A percentile compares a stretch with the other conserved stretches of the same genome.
These are phyloP conservation scores for Plasmopara viticola DNA, from an alignment of 352 stramenopile genomes.

Conservation along the genomic window DNA sequence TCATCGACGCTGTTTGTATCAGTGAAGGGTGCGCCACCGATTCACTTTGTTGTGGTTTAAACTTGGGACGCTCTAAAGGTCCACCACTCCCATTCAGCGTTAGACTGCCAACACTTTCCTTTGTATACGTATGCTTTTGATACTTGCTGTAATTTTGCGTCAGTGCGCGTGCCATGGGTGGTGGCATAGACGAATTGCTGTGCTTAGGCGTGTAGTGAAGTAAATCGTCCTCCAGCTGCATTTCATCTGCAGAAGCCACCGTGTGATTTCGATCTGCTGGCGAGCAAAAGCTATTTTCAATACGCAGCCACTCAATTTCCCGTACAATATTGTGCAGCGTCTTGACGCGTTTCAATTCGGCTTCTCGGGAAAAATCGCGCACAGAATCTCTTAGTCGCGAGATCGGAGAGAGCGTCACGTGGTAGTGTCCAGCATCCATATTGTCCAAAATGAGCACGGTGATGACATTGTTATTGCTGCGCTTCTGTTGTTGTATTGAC, in stretches of 20 bases:
- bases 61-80: conserved; percentile 15
- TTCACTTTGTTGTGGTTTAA: conserved; percentile 47
- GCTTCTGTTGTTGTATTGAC: conserved; percentile 72
- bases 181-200: conserved; percentile 28
- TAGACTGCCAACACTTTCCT: conserved; percentile 11
- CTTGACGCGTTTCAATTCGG: conserved; percentile 75
- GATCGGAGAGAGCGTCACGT: conserved; percentile 79
- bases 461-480: conserved; percentile 72
- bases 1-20: conserved; percentile 19
- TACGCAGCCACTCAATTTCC: conserved; percentile 78
- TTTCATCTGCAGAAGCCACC: conserved; percentile 39
- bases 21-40: conserved; percentile 18
- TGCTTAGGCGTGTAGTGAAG: conserved; percentile 60
- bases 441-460: conserved; percentile 75
- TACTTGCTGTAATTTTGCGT: conserved; percentile 30
- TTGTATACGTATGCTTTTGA: conserved; percentile 29
- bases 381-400: conserved; percentile 61
- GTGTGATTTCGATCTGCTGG: conserved; percentile 67
- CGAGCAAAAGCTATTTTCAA: conserved; percentile 82
- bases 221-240: conserved; percentile 53
- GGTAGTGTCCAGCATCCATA: conserved; percentile 82
- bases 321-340: conserved; percentile 69
- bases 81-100: conserved; percentile 9
- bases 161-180: conserved; percentile 25
- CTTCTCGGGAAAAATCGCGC: conserved; percentile 60